Evolutionary conservation across 2,329 filamentous ascomycete species (phyloP).

Genomic region (Pyricularia pennisetigena): DNA sequence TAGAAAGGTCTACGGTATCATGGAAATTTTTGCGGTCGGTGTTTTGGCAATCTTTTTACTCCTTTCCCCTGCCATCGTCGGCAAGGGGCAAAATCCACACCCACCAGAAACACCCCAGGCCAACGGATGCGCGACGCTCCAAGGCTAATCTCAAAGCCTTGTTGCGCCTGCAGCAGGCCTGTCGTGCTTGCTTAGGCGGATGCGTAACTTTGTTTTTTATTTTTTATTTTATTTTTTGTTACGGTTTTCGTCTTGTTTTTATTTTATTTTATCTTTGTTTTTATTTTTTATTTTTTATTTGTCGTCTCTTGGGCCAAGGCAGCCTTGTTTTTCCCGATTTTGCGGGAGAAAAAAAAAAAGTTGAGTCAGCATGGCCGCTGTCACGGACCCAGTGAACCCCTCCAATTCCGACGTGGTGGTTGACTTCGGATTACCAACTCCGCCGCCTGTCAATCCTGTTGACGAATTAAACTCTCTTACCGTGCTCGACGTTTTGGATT

Average conservation of each 20-base stretch:
- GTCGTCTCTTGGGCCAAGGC: too few relatives aligned
- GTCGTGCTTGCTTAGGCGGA: background rate
- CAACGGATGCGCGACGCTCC: background rate
- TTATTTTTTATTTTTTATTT: too few relatives aligned
- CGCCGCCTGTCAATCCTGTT: conserved; percentile 6
- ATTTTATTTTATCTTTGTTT: too few relatives aligned
- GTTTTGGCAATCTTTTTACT: background rate
- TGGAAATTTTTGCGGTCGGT: background rate
- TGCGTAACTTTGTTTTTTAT: background rate
- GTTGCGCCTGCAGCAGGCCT: background rate
- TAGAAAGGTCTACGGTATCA: background rate
- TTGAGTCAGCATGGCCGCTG: background rate
- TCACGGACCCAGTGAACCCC: background rate
- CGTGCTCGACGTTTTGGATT: conserved; percentile 14
- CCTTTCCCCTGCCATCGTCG: background rate
- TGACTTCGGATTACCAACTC: background rate
- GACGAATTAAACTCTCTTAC: conserved; percentile 13
- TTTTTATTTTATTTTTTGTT: too few relatives aligned
- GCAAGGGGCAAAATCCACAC: background rate
- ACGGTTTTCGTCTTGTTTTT: too few relatives aligned
- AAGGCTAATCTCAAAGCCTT: background rate
- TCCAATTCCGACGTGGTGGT: background rate
- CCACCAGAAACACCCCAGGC: background rate
- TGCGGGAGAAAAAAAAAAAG: background rate
- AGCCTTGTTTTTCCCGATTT: background rate